phyloP scores from a whole-genome alignment of 169 alveolate species.

The Plasmodium ovale region DNA sequence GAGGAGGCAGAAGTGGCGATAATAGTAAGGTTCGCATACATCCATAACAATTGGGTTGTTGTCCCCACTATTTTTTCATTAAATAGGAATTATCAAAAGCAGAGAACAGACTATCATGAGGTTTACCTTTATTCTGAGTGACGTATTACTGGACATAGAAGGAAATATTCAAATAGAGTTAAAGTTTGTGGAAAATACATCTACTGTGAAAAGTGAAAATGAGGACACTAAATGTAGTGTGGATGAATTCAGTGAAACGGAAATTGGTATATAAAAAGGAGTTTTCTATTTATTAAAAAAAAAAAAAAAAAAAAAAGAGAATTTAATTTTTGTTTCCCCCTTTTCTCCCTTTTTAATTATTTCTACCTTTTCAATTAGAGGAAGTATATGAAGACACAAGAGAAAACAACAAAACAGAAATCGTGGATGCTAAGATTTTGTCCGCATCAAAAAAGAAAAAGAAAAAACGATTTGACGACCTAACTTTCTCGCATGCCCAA shows the following conservation, averaged over 20 bases:
- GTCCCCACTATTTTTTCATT: background rate
- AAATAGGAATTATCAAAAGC: slow-evolving; percentile 52
- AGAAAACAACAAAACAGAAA: background rate
- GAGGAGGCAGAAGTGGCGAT: slow-evolving; percentile 1
- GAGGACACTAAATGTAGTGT: background rate
- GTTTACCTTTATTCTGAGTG: slow-evolving; percentile 57
- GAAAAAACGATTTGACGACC: slow-evolving; percentile 41
- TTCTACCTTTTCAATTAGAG: slow-evolving; percentile 28
- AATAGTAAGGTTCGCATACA: slow-evolving; percentile 3
- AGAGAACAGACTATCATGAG: slow-evolving; percentile 34
- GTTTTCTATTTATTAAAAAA: slow-evolving; percentile 10
- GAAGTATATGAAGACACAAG: slow-evolving; percentile 76
- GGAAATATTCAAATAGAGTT: slow-evolving; percentile 74
- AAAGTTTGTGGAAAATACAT: slow-evolving; percentile 16
- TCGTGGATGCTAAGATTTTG: slow-evolving; percentile 6
- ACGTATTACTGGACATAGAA: slow-evolving; percentile 66
- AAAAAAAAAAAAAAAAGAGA: background rate
- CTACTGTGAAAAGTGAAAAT: background rate
- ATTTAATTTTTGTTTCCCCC: too few species aligned
- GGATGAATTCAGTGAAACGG: slow-evolving; percentile 12
- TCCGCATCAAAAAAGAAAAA: slow-evolving; percentile 25
- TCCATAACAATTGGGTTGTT: background rate
- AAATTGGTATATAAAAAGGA: slow-evolving; percentile 47
- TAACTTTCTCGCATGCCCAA: slow-evolving; percentile 74
- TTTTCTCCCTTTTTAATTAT: background rate